Evolutionary conservation across 2,329 filamentous ascomycete species (phyloP).

Genomic region (Neophaeococcomyces aloes): DNA sequence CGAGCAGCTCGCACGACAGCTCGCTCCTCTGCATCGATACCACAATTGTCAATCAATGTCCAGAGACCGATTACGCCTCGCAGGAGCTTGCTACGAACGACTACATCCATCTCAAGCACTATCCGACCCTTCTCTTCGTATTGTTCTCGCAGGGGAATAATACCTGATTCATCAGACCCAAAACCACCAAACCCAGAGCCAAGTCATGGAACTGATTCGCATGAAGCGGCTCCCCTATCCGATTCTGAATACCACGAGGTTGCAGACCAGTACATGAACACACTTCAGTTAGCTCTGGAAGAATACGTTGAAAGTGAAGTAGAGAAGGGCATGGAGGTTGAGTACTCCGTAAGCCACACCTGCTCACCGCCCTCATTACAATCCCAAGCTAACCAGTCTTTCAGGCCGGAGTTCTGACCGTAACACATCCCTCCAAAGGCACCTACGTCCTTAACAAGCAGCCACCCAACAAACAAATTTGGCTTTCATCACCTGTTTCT

Average conservation of each 20-base stretch:
- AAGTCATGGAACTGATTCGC: slow-evolving; percentile 35
- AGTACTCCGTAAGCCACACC: slow-evolving; percentile 60
- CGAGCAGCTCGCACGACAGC: neutral
- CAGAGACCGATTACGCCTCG: neutral
- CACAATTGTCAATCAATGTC: too few relatives aligned
- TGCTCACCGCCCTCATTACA: neutral
- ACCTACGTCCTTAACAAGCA: slow-evolving; percentile 98
- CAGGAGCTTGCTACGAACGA: neutral
- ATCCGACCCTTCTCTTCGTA: slow-evolving; percentile 28
- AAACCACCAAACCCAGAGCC: slow-evolving; percentile 31
- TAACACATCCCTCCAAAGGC: slow-evolving; percentile 55
- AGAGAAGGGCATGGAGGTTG: slow-evolving; percentile 66
- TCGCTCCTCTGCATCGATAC: neutral
- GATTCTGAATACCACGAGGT: slow-evolving; percentile 65
- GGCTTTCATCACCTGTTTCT: slow-evolving; percentile 82
- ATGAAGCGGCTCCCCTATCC: slow-evolving; percentile 53
- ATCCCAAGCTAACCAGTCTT: neutral
- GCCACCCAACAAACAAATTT: slow-evolving; percentile 93
- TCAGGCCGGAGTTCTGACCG: slow-evolving; percentile 75
- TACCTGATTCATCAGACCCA: slow-evolving; percentile 50
- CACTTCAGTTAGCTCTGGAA: slow-evolving; percentile 53
- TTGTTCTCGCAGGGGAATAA: slow-evolving; percentile 41
- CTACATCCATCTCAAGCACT: neutral
- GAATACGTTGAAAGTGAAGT: slow-evolving; percentile 55
- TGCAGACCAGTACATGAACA: slow-evolving; percentile 63